Conservation (phyloP, 495 filamentous ascomycete species). For the Podospora sp. region DNA sequence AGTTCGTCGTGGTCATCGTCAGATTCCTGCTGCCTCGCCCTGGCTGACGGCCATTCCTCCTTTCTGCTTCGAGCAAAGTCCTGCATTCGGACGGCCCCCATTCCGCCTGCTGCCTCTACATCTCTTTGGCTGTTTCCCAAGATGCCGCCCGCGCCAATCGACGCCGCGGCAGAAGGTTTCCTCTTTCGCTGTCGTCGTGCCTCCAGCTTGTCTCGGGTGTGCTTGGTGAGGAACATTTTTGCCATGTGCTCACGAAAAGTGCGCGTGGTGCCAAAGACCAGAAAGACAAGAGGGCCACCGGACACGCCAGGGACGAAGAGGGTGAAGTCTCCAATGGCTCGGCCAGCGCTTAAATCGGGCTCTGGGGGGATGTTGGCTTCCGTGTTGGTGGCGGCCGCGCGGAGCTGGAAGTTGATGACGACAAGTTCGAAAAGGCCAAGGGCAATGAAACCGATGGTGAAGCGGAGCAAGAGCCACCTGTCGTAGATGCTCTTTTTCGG, state of each 20-base stretch:
- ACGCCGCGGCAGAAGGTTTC: slow-evolving; percentile 11
- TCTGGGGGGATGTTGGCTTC: slow-evolving; percentile 34
- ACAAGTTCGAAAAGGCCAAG: slow-evolving; percentile 47
- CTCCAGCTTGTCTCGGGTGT: slow-evolving; percentile 14
- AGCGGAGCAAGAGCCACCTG: slow-evolving; percentile 49
- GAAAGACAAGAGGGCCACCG: slow-evolving; percentile 40
- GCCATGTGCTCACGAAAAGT: slow-evolving; percentile 37
- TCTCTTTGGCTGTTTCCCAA: neutral
- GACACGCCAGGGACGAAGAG: slow-evolving; percentile 49
- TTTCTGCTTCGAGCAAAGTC: neutral
- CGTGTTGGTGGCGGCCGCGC: slow-evolving; percentile 40
- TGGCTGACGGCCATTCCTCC: neutral
- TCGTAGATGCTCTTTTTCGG: slow-evolving; percentile 45
- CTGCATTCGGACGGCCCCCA: slow-evolving; percentile 6
- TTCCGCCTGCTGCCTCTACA: neutral
- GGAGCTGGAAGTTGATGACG: slow-evolving; percentile 45
- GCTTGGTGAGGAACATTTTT: slow-evolving; percentile 18
- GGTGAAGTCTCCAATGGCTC: slow-evolving; percentile 43
- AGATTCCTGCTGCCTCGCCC: slow-evolving; percentile 3
- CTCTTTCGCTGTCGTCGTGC: neutral
- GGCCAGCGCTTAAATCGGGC: slow-evolving; percentile 40
- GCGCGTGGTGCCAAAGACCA: slow-evolving; percentile 49
- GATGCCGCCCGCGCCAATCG: neutral
- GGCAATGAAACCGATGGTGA: slow-evolving; percentile 50
- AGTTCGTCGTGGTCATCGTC: slow-evolving; percentile 14